Evolutionary conservation across 2,329 filamentous ascomycete genomes (phyloP).

Genomic region (Cordyceps tenuipes): DNA sequence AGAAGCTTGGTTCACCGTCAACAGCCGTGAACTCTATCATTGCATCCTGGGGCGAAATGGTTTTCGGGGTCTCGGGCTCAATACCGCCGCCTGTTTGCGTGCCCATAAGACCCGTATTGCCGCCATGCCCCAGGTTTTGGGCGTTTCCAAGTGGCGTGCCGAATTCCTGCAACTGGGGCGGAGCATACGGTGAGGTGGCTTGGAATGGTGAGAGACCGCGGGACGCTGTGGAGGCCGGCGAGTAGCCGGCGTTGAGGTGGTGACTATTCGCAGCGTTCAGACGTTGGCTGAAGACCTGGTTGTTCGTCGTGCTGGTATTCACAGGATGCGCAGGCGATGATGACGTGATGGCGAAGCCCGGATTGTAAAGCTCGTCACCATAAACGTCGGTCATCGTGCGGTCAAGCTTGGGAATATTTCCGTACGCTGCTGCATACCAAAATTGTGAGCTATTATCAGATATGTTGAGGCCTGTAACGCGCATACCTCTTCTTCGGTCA

Average conservation of each 20-base stretch:
- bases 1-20: slow-evolving; percentile 61
- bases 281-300: slow-evolving; percentile 63
- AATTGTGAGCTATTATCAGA: slow-evolving; percentile 50
- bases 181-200: slow-evolving; percentile 56
- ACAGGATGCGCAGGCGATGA: slow-evolving; percentile 41
- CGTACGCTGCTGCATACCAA: slow-evolving; percentile 46
- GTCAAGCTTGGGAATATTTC: slow-evolving; percentile 65
- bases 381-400: slow-evolving; percentile 81
- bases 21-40: slow-evolving; percentile 74
- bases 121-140: slow-evolving; percentile 51
- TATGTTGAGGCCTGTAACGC: neutral
- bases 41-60: slow-evolving; percentile 91
- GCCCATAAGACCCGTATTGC: slow-evolving; percentile 44
- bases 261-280: slow-evolving; percentile 72
- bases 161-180: slow-evolving; percentile 37
- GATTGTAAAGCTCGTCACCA: slow-evolving; percentile 76
- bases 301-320: slow-evolving; percentile 38
- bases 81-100: slow-evolving; percentile 32
- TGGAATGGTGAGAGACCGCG: slow-evolving; percentile 77
- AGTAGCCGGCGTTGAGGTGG: slow-evolving; percentile 53
- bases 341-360: slow-evolving; percentile 52
- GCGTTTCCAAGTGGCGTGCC: slow-evolving; percentile 26
- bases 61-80: slow-evolving; percentile 55
- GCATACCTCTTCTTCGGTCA: slow-evolving; percentile 48
- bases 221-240: slow-evolving; percentile 37